These are phyloP conservation scores for Podospora australis DNA, from an alignment of 495 filamentous ascomycete genomes.

Conservation along the genomic window DNA sequence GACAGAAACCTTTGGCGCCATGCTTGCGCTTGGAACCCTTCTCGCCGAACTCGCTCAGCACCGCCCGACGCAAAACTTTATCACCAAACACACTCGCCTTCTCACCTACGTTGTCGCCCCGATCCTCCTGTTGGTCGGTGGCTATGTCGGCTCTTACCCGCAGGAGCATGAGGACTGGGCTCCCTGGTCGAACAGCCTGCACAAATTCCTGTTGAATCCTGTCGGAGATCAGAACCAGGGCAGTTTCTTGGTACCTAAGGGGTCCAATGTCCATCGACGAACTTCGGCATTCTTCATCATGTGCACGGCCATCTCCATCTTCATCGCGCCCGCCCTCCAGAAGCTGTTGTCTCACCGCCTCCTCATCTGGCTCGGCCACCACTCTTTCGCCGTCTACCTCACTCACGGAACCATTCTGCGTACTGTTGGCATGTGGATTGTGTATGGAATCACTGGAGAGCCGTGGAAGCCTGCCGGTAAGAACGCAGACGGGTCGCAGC, in stretches of 20 bases:
- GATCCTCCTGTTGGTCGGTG: slow-evolving; percentile 41
- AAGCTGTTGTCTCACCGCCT: slow-evolving; percentile 48
- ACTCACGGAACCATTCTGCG: slow-evolving; percentile 59
- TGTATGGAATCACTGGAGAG: slow-evolving; percentile 52
- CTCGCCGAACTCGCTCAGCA: slow-evolving; percentile 55
- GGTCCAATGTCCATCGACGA: slow-evolving; percentile 48
- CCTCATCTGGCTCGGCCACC: slow-evolving; percentile 59
- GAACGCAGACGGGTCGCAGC: slow-evolving; percentile 26
- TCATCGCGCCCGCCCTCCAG: slow-evolving; percentile 50
- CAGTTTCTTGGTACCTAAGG: slow-evolving; percentile 49
- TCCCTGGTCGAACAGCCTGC: slow-evolving; percentile 50
- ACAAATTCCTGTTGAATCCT: slow-evolving; percentile 18
- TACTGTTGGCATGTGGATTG: slow-evolving; percentile 55
- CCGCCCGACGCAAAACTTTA: slow-evolving; percentile 44
- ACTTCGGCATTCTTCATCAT: slow-evolving; percentile 48
- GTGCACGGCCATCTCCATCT: slow-evolving; percentile 47
- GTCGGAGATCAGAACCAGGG: slow-evolving; percentile 23
- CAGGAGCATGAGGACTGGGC: slow-evolving; percentile 52
- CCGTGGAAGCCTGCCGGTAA: slow-evolving; percentile 32
- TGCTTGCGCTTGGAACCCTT: slow-evolving; percentile 56
- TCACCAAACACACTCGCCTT: slow-evolving; percentile 40
- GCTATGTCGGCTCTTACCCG: slow-evolving; percentile 54
- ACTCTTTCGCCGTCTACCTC: slow-evolving; percentile 64
- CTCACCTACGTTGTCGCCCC: slow-evolving; percentile 40
- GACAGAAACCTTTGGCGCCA: slow-evolving; percentile 51